Conservation (phyloP, 2,329 filamentous ascomycete species). For the Huntiella omanensis region DNA sequence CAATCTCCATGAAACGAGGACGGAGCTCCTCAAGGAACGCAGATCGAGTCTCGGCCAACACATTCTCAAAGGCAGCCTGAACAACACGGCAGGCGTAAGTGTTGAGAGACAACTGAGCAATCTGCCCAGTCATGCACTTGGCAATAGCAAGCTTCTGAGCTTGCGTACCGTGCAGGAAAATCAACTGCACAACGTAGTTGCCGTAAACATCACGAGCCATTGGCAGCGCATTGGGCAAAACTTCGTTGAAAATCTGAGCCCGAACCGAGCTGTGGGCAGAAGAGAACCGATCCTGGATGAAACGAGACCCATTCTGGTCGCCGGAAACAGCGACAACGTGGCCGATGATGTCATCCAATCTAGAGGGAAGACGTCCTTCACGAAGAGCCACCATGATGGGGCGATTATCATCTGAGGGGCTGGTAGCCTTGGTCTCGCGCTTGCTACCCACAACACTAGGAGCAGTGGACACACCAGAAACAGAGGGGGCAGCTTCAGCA, state of each 20-base stretch:
- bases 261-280: slow-evolving; percentile 92
- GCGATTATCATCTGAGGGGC: too few relatives aligned
- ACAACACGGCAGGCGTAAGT: slow-evolving; percentile 93
- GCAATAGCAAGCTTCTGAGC: slow-evolving; percentile 78
- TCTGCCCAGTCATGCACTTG: slow-evolving; percentile 70
- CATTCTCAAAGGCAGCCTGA: slow-evolving; percentile 85
- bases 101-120: slow-evolving; percentile 61
- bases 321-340: slow-evolving; percentile 89
- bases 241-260: slow-evolving; percentile 73
- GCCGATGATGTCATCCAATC: slow-evolving; percentile 52
- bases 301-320: slow-evolving; percentile 86
- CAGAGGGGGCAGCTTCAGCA: too few relatives aligned
- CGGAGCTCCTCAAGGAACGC: slow-evolving; percentile 69
- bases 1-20: slow-evolving; percentile 53
- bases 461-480: too few relatives aligned
- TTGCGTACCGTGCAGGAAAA: slow-evolving; percentile 91
- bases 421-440: too few relatives aligned
- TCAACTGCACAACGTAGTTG: slow-evolving; percentile 95
- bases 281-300: slow-evolving; percentile 85
- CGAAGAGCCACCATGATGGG: neutral
- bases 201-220: slow-evolving; percentile 95
- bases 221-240: slow-evolving; percentile 65
- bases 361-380: too few relatives aligned
- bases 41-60: slow-evolving; percentile 80
- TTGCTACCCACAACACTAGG: too few relatives aligned